Evolutionary conservation across 2,329 filamentous ascomycete genomes (phyloP), one percentile per base, ranked within the genome.

Genomic region (Ophiostoma ips): DNA sequence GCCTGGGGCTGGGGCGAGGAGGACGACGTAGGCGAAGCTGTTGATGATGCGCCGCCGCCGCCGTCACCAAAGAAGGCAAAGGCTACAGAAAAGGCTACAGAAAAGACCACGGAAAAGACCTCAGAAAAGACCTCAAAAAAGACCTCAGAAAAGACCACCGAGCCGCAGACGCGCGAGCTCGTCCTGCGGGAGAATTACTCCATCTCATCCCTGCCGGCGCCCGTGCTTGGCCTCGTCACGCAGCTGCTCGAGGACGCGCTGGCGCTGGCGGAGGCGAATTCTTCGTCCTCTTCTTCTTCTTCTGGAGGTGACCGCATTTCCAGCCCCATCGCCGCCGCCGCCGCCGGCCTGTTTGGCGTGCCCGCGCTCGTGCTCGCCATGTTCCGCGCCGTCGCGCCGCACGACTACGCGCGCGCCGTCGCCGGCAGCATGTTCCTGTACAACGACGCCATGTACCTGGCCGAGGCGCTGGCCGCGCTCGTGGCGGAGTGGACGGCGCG

Each of bases 1-100:
- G 86, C 86, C 30, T 92, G 87, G 84, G 87, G 85, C 33, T 94
- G 87, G 85, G 85, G 78, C n/a, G 85, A 78, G 28, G 72, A 90
- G 28, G 83, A 84, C 16, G 60, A 3, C 19, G 28, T 18, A 7
- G 34, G 19, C 28, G 38, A 7, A 8, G 40, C 13, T 16, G 40
- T 3, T 21, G 15, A 9, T 9, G 40, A 43, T 15, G 37, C 40
- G 30, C 15, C 40, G 21, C 15, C 16, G n/a, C 38, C 38, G 13
- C 13, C 38, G n/a, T 28, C 21, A 24, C 37, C 37, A 6, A 40
- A 24, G 15, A 40, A 40, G 5, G 24, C 36, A 38, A 46, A 49
- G 28, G 31, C 38, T 24, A 24, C n/a, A 2, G 53, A 52, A 33
- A 49, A 44, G 33, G 13, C 24, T 3, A 30, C 45, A 38, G 24